These are phyloP conservation scores for Plantago rigida DNA, from an alignment of 305 asterid genomes.

Conservation along the genomic window DNA sequence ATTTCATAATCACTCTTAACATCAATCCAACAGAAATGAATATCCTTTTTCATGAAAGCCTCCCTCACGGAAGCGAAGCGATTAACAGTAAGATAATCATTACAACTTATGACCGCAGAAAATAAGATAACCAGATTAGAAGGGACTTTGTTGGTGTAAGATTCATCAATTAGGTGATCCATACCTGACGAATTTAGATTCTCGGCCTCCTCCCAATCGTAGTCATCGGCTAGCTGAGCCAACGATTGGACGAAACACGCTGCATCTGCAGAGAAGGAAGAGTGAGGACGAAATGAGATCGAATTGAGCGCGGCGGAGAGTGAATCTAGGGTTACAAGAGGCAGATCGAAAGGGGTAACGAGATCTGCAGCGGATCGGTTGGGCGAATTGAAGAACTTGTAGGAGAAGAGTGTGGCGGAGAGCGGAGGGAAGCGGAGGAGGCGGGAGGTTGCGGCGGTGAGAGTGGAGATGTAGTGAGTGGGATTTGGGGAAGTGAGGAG, in stretches of 20 bases:
- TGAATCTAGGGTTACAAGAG: conserved; percentile 33
- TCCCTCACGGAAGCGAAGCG: conserved; percentile 41
- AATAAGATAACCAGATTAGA: conserved; percentile 64
- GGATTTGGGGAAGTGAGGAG: conserved; percentile 46
- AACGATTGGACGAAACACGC: conserved; percentile 42
- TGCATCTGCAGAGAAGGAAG: conserved; percentile 29
- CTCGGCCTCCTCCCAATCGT: conserved; percentile 57
- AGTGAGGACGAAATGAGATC: conserved; percentile 26
- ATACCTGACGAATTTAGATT: conserved; percentile 31
- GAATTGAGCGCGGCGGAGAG: conserved; percentile 39
- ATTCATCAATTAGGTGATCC: conserved; percentile 22
- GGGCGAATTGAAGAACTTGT: conserved; percentile 58
- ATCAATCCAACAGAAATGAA: conserved; percentile 75
- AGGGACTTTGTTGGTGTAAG: conserved; percentile 29
- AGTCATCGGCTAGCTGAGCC: conserved; percentile 57
- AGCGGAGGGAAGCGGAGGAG: conserved; percentile 58
- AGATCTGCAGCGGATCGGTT: conserved; percentile 41
- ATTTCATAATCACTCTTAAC: conserved; percentile 30
- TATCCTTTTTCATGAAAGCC: conserved; percentile 40
- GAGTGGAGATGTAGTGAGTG: conserved; percentile 43
- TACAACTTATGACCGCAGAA: conserved; percentile 40
- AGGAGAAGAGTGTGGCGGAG: conserved; percentile 52
- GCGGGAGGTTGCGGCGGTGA: conserved; percentile 49
- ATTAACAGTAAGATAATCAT: conserved; percentile 31
- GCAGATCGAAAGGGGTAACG: conserved; percentile 31